Conservation (phyloP, 192 early-diverging fungal genomes). For the Entomortierella parvispora region DNA sequence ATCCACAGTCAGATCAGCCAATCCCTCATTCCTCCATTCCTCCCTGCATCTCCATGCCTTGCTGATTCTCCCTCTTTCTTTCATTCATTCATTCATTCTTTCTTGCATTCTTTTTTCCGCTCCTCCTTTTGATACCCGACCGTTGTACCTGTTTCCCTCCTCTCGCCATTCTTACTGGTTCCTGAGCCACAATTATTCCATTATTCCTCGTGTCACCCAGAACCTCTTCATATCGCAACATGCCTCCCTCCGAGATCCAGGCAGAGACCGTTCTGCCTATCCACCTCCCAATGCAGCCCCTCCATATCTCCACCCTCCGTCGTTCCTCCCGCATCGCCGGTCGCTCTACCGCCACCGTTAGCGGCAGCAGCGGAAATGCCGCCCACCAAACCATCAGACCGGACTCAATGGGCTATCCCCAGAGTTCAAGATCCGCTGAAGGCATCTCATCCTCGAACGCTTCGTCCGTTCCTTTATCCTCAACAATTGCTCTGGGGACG, state of each 20-base stretch:
- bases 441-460: no score
- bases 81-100: neutral
- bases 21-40: neutral
- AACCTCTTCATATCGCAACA: neutral
- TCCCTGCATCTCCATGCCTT: neutral
- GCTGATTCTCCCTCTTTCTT: neutral
- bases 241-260: slow-evolving; percentile 26
- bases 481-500: neutral
- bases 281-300: slow-evolving; percentile 36
- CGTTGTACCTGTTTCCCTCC: neutral
- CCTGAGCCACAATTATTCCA: neutral
- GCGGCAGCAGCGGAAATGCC: neutral
- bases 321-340: slow-evolving; percentile 18
- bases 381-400: neutral
- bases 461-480: no score
- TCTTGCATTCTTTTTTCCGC: neutral
- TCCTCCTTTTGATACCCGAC: neutral
- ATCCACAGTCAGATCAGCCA: no score
- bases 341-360: slow-evolving; percentile 11
- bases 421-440: no score
- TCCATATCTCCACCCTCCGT: slow-evolving; percentile 19
- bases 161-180: slow-evolving; percentile 4
- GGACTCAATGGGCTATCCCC: no score
- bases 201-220: neutral
- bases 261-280: slow-evolving; percentile 36